A percentile compares a stretch with the other conserved stretches of the same genome.
Evolutionary conservation across 208 protist genomes (phyloP).

Genomic region (Novymonas esmeraldas): DNA sequence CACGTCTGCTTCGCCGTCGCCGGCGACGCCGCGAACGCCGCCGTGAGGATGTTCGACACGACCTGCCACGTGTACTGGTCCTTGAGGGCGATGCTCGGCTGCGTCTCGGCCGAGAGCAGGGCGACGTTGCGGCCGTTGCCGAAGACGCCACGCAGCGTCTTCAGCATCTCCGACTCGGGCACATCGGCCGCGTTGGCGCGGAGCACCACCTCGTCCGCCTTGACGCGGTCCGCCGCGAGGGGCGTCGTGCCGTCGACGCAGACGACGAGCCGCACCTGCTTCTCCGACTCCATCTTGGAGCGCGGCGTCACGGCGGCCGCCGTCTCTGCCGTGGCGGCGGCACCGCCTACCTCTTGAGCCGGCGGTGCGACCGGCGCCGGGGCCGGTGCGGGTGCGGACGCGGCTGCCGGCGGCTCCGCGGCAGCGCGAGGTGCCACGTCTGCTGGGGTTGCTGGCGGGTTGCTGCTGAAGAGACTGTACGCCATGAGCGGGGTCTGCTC

Average conservation of each 20-base stretch:
- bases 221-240: slow-evolving; percentile 10
- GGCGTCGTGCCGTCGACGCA: slow-evolving; percentile 23
- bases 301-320: neutral
- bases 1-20: slow-evolving; percentile 15
- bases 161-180: slow-evolving; percentile 34
- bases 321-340: neutral
- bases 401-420: neutral
- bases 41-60: slow-evolving; percentile 32
- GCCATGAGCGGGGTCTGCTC: slow-evolving; percentile 32
- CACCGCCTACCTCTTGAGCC: neutral
- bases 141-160: slow-evolving; percentile 23
- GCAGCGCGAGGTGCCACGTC: neutral
- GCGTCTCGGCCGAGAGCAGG: slow-evolving; percentile 48
- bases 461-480: slow-evolving; percentile 17
- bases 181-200: slow-evolving; percentile 2
- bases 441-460: neutral
- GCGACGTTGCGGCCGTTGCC: slow-evolving; percentile 38
- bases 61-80: slow-evolving; percentile 51
- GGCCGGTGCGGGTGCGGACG: neutral
- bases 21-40: slow-evolving; percentile 20
- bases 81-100: slow-evolving; percentile 25
- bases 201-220: slow-evolving; percentile 37
- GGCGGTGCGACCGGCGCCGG: neutral
- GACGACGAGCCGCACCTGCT: slow-evolving; percentile 23
- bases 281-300: slow-evolving; percentile 10